phyloP scores from a whole-genome alignment of 345 rosid genomes.

The Mercurialis annua region DNA sequence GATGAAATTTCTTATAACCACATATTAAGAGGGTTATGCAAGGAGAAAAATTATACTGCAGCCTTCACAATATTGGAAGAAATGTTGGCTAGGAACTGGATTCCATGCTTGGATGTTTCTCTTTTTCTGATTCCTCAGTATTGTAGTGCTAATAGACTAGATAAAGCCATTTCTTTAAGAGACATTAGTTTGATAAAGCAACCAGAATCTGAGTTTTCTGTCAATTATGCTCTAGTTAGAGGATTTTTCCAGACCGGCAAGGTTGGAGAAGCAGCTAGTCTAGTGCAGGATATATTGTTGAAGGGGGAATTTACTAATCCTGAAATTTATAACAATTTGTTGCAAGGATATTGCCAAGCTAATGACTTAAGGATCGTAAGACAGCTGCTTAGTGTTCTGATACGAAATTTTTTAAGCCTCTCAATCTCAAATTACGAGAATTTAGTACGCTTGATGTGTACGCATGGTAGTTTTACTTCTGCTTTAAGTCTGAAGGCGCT shows the following conservation, averaged over 20 bases:
- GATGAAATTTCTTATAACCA: conserved; percentile 38
- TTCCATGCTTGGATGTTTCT: conserved; percentile 35
- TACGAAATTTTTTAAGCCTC: conserved; percentile 39
- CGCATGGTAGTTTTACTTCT: conserved; percentile 30
- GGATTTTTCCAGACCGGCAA: conserved; percentile 52
- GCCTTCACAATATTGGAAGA: conserved; percentile 41
- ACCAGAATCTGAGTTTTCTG: conserved; percentile 28
- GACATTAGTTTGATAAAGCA: conserved; percentile 31
- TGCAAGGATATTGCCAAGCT: conserved; percentile 48
- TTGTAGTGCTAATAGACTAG: conserved; percentile 34
- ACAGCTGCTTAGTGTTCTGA: conserved; percentile 44
- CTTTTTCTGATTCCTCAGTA: conserved; percentile 51
- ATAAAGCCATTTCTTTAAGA: conserved; percentile 35
- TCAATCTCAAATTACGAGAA: conserved; percentile 49
- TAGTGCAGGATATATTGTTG: conserved; percentile 34
- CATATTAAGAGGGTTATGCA: conserved; percentile 53
- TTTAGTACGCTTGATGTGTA: conserved; percentile 49
- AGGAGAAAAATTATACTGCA: conserved; percentile 35
- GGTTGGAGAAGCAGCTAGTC: conserved; percentile 45
- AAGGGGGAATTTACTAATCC: conserved; percentile 34
- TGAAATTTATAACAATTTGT: conserved; percentile 35
- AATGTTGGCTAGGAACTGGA: conserved; percentile 35
- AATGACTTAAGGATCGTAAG: conserved; percentile 36
- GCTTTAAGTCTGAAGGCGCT: conserved; percentile 52
- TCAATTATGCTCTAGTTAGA: conserved; percentile 40